Evolutionary conservation across 768 basidiomycete genomes (phyloP), one percentile per base, ranked within the genome.

Genomic region (Nidularia pulvinata): DNA sequence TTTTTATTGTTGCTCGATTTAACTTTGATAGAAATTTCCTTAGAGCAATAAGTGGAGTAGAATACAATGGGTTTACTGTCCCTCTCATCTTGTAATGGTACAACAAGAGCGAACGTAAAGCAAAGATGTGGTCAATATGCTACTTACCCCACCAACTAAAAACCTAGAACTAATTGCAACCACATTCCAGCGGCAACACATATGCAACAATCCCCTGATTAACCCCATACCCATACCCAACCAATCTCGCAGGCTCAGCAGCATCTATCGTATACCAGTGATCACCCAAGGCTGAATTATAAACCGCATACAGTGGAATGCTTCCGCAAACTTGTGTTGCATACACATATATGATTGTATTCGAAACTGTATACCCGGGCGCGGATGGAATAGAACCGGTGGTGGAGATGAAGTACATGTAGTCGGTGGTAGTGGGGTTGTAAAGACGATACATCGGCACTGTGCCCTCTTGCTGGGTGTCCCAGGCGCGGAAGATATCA

Each of bases 401-500:
- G 5, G 34, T 33, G 1, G 48, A 44, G 6, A 49, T 32, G 7
- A 45, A 2, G 47, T 25, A 39, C 7, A 52, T 14, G 13, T 46
- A 56, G 33, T 56, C 55, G 6, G n/a, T 5, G 16, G 36, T 49
- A 4, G 55, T 52, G 1, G 55, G 51, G 33, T 52, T 49, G 34
- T 49, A 52, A 4, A 46, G 47, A 7, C 55, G 46, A 19, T 44
- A 46, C 11, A 56, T 16, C 3, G 55, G 47, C 7, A 48, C 42
- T 6, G 51, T 52, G 30, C 25, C 46, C 6, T 7, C 16, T 33
- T 56, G 45, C 25, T 44, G 51, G 13, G 51, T 53, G 47, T 52
- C 37, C 55, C 55, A 56, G 9, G 46, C 46, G 13, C 51, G 55
- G 48, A 56, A 56, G 6, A 53, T 44, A 14, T 56, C 47, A 10